A percentile compares a stretch with the other conserved stretches of the same genome.
These are phyloP conservation scores for Stylosanthes scabra DNA, from an alignment of 331 rosid species.

Conservation along the genomic window DNA sequence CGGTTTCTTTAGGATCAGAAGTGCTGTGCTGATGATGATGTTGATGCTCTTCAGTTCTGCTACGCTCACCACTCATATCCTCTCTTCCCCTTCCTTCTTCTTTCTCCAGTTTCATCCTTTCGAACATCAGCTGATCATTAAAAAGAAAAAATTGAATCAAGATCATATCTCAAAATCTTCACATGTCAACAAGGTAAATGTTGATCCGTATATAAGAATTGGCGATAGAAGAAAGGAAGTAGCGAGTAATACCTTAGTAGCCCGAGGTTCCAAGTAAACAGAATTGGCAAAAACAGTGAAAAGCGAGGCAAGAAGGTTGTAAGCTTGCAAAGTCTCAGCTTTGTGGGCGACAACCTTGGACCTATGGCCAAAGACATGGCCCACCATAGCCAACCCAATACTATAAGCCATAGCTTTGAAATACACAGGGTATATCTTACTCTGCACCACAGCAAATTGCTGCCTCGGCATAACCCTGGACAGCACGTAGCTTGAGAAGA, in stretches of 20 bases:
- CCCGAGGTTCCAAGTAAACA: conserved; percentile 80
- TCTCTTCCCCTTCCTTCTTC: conserved; percentile 83
- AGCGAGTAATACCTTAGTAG: conserved; percentile 61
- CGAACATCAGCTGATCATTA: conserved; percentile 69
- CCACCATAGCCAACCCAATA: conserved; percentile 57
- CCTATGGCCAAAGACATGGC: conserved; percentile 48
- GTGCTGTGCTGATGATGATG: conserved; percentile 29
- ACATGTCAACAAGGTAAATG: background rate
- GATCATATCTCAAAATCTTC: background rate
- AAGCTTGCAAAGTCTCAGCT: conserved; percentile 47
- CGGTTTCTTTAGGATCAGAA: conserved; percentile 28
- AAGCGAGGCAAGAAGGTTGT: conserved; percentile 55
- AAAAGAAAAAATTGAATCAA: background rate
- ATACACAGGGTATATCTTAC: conserved; percentile 83
- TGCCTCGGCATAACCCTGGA: conserved; percentile 65
- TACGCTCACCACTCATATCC: conserved; percentile 29
- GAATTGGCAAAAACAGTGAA: conserved; percentile 52
- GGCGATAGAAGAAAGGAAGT: too few relatives aligned
- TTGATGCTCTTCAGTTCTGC: conserved; percentile 17
- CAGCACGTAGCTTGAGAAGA: conserved; percentile 67
- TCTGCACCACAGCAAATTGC: conserved; percentile 81
- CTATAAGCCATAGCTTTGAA: conserved; percentile 61
- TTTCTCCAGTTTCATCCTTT: conserved; percentile 72
- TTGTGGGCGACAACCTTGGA: conserved; percentile 10
- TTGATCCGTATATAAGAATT: too few relatives aligned